Conservation (phyloP, 2,329 filamentous ascomycete genomes). For the Plenodomus biglobosus region DNA sequence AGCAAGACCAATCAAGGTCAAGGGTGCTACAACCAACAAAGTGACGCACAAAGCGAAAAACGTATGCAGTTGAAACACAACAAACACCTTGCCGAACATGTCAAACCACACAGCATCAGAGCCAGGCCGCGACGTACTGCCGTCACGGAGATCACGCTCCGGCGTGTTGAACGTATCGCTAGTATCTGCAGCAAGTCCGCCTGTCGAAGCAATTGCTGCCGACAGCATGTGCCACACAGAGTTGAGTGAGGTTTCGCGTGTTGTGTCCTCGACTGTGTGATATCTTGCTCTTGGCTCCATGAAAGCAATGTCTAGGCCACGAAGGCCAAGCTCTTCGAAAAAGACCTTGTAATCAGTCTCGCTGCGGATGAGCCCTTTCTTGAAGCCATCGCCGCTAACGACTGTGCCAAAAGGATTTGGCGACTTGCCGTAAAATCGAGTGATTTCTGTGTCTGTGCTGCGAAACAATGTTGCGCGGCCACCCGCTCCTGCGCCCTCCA, state of each 20-base stretch:
- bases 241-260: constrained; percentile 69
- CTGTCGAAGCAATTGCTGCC: constrained; percentile 72
- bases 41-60: constrained; percentile 87
- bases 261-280: constrained; percentile 87
- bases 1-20: constrained; percentile 69
- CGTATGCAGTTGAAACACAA: constrained; percentile 75
- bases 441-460: constrained; percentile 83
- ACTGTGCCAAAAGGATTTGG: constrained; percentile 82
- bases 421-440: constrained; percentile 70
- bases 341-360: constrained; percentile 91
- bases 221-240: constrained; percentile 96
- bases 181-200: constrained; percentile 68
- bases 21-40: constrained; percentile 75
- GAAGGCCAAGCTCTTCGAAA: constrained; percentile 72
- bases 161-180: constrained; percentile 68
- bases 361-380: constrained; percentile 74
- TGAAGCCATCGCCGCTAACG: constrained; percentile 80
- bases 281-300: constrained; percentile 83
- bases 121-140: constrained; percentile 66
- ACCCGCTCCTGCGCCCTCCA: constrained; percentile 92
- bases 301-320: constrained; percentile 90
- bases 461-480: constrained; percentile 86
- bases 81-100: constrained; percentile 77
- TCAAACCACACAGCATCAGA: constrained; percentile 89
- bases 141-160: constrained; percentile 52